Evolutionary conservation across 1,139 yeast species (phyloP), one percentile per base, ranked within the genome.

Genomic region (Yamadazyma blattariae): DNA sequence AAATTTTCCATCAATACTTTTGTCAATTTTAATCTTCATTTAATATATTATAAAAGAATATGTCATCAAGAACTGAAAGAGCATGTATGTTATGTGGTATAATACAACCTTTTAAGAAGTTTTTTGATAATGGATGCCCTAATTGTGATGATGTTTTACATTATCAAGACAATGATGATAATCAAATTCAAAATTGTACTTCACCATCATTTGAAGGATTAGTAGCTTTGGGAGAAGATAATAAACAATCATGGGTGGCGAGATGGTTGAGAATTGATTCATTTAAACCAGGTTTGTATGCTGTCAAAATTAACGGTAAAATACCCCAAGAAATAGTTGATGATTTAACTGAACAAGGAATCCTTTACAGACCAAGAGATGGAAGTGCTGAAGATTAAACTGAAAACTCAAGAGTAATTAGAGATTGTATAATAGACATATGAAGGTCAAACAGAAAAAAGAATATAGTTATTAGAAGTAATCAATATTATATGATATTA

Each of bases 81-180:
- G 98, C 98, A 17, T 92, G 98, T 57, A 87, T 92, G 96, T 75
- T 92, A 41, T 92, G 98, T 61, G 98, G 97, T 7, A 75, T 90
- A 41, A 86, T 92, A 41, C 96, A 87, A 54, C 78, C 92, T 9
- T 74, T 79, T 59, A 69, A 71, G 47, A 76, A 77, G 52, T 92
- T 90, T 56, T 77, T 85, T 34, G 80, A 79, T 37, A 77, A 78
- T 17, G 97, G 97, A 9, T 92, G 99, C 60, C 98, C 98, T n/a
- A 92, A 92, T 65, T 92, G 98, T 64, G 97, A 88, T 52, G 81
- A 92, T 38, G 82, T 89, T 30, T 69, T 85, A 52, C 83, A 80
- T 44, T 80, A 82, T 54, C 82, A 81, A 37, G 92, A 85, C 51
- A 80, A 82, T 37, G 97, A 89, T 51, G 89, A 88, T 38, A 80